Evolutionary conservation across 352 stramenopile species (phyloP), one percentile per base, ranked within the genome.

Genomic region (Phytophthora litchii): DNA sequence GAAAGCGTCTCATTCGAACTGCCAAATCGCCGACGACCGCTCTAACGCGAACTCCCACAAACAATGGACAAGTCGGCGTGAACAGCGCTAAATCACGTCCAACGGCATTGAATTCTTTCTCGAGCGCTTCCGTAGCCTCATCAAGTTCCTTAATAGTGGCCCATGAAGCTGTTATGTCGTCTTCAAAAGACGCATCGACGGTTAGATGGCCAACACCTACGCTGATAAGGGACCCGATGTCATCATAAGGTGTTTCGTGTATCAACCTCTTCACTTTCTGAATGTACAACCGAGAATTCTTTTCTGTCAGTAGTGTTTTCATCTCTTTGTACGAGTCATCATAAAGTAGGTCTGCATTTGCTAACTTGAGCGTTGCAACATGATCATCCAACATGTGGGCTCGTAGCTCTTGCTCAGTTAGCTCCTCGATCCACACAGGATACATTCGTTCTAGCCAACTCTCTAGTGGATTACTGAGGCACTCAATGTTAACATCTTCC

Each of bases 371-470:
- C 6, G 67, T 60, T 12, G 66, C 52, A 35, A 88, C 36, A 36
- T 91, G 80, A n/a, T 94, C 80, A 38, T 91, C 67, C 4, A 91
- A 49, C 21, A 89, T 60, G 41, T 88, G 77, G 0, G 67, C 56
- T 20, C 84, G 73, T 14, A 91, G 62, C 31, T 90, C 83, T 62
- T 81, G 75, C 11, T 90, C 81, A 38, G 74, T 72, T 1, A 92
- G 31, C 21, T 88, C 83, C 40, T 88, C 77, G 21, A 90, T 78
- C 85, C 85, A 94, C 12, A 92, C 16, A 10, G 83, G 83, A 25
- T 89, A 87, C 19, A 88, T 76, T 27, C 67, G 64, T 35, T 89
- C 80, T 0, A 94, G 60, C 85, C 85, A 94, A 4, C 66, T 70
- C 36, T 91, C 85, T 27, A 94, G 63, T 1, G 66, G 66, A 3